phyloP scores from a whole-genome alignment of 1,139 yeast genomes.

The Kazachstania sp. region DNA sequence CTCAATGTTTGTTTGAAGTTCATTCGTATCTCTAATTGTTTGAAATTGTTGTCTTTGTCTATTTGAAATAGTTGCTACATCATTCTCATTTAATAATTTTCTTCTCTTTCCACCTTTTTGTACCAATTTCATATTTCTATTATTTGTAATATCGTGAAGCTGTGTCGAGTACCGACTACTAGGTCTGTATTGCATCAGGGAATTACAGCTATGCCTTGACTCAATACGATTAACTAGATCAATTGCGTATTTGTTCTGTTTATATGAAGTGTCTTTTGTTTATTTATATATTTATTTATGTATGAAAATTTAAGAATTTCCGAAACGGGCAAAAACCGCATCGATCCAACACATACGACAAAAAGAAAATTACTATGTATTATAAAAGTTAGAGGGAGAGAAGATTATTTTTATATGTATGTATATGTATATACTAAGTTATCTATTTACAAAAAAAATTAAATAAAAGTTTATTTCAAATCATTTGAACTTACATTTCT shows the following conservation, averaged over 20 bases:
- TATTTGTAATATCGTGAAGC: conserved; percentile 6
- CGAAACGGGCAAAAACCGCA: conserved; percentile 1
- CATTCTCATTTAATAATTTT: background rate
- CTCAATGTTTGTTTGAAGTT: background rate
- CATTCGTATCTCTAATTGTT: background rate
- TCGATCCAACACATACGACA: too few relatives aligned
- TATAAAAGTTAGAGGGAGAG: too few relatives aligned
- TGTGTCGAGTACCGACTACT: background rate
- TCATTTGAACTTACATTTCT: conserved; percentile 78
- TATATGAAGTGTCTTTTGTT: background rate
- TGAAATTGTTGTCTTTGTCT: conserved; percentile 2
- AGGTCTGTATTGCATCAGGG: background rate
- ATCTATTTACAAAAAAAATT: too few relatives aligned
- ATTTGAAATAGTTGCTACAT: conserved; percentile 1
- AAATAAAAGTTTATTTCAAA: conserved; percentile 36
- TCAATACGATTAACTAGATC: too few relatives aligned
- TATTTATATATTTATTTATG: background rate
- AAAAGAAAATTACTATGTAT: too few relatives aligned
- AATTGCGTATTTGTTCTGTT: background rate
- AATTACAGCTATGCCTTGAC: too few relatives aligned
- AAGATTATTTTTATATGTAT: too few relatives aligned
- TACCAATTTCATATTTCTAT: background rate
- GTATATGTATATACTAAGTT: too few relatives aligned
- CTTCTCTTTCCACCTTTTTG: background rate
- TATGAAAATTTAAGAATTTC: conserved; percentile 1